Evolutionary conservation across 371 early-diverging fungal species (phyloP), one percentile per base, ranked within the genome.

Genomic region (Saksenaea vasiformis): DNA sequence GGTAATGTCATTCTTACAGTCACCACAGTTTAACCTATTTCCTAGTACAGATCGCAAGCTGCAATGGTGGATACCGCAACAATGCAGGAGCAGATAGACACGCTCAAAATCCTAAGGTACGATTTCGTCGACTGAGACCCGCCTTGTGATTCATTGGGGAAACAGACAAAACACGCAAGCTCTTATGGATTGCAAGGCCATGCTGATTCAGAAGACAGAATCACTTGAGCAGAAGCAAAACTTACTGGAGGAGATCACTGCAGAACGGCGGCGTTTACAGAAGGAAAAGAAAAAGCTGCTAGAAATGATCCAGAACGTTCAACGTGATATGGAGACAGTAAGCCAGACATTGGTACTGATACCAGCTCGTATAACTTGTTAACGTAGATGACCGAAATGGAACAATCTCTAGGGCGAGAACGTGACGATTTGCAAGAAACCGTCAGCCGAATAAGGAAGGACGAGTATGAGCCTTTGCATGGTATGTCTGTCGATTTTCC

Each of bases 391-490:
- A 44, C 60, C 2, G 75, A 77, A 57, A 70, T 64, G 0, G 82
- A 82, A 51, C 43, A 60, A 13, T 36, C 68, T 9, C 54, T 82
- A 13, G 55, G 61, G 54, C 68, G 64, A 58, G 82, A 82, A 58
- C 56, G 75, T 24, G 71, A 72, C 22, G 76, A 79, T 19, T 60
- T 82, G 15, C 65, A 74, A 38, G 54, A 58, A 31, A 61, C 66
- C 41, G 70, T 78, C 8, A 39, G 62, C 17, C 62, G 44, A 41
- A 39, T 76, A 17, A 69, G 64, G 44, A 65, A 54, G 11, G 68
- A 74, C 35, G 70, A 77, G 44, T 82, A 79, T 67, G 78, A 82
- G 28, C 79, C 79, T 15, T 61, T 82, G 14, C 78, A 79, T 58
- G 78, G 82, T 79, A 76, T 56, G 11, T 1, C 22, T 11, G 17